Evolutionary conservation across 2,329 filamentous ascomycete genomes (phyloP).

Genomic region (Ceratocystis smalleyi): DNA sequence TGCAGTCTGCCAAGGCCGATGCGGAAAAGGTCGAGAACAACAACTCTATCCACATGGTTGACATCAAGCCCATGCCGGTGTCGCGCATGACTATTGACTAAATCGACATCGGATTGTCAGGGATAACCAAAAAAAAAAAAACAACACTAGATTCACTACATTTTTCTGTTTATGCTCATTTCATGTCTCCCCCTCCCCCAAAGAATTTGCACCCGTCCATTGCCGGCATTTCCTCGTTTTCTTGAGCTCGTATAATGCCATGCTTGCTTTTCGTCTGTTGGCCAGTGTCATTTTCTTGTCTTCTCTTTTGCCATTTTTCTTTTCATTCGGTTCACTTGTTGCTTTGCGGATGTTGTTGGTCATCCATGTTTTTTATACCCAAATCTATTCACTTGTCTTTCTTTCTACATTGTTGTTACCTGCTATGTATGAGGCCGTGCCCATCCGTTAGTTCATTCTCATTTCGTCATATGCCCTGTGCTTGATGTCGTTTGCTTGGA

Average conservation of each 20-base stretch:
- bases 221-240: not conserved
- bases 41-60: slow-evolving; percentile 40
- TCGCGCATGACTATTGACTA: slow-evolving; percentile 49
- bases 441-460: not conserved
- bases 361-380: slow-evolving; percentile 3
- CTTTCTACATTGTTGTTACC: not conserved
- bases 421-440: not conserved
- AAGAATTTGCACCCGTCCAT: slow-evolving; percentile 1
- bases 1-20: slow-evolving; percentile 39
- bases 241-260: not conserved
- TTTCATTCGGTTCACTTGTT: slow-evolving; percentile 12
- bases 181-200: slow-evolving; percentile 12
- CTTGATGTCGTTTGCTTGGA: not conserved
- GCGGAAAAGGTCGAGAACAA: slow-evolving; percentile 37
- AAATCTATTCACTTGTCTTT: slow-evolving; percentile 4
- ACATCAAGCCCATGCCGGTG: slow-evolving; percentile 39
- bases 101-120: slow-evolving; percentile 14
- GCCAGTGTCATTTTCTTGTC: not conserved
- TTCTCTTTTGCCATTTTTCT: slow-evolving; percentile 14
- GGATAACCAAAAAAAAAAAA: not conserved
- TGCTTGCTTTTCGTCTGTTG: not conserved
- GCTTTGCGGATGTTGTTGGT: slow-evolving; percentile 12
- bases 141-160: not conserved
- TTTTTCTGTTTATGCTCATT: slow-evolving; percentile 3
- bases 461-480: not conserved